Evolutionary conservation across 805 yeast species (phyloP).

Genomic region (Yamadazyma scolyti): DNA sequence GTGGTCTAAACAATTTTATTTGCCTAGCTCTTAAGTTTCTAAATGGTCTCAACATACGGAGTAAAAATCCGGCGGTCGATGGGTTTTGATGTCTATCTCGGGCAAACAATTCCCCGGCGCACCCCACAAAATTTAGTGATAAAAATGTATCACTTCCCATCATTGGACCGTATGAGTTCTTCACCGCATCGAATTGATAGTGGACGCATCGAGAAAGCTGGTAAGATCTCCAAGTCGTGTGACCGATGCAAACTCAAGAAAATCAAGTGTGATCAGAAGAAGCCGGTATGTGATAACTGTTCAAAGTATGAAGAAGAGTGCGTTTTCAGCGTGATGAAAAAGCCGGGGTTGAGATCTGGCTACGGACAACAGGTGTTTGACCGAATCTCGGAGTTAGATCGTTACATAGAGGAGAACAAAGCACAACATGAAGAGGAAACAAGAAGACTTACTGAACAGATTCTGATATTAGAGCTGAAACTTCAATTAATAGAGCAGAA

Average conservation of each 20-base stretch:
- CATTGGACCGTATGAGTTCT: background rate
- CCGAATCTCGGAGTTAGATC: conserved; percentile 8
- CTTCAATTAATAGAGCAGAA: conserved; percentile 5
- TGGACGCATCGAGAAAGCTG: background rate
- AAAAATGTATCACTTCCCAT: no score
- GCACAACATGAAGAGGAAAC: conserved; percentile 8
- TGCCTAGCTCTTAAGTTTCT: no score
- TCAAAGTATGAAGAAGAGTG: conserved; percentile 9
- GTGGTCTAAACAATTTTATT: no score
- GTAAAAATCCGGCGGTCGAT: no score
- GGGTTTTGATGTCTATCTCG: no score
- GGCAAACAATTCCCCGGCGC: no score
- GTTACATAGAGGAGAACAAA: conserved; percentile 3
- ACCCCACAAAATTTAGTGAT: no score
- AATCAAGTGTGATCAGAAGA: conserved; percentile 14
- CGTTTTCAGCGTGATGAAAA: conserved; percentile 14
- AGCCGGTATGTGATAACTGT: conserved; percentile 13
- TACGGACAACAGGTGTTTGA: conserved; percentile 16
- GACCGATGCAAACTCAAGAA: conserved; percentile 15
- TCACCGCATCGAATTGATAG: background rate
- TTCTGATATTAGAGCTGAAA: conserved; percentile 8
- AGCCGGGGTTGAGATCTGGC: conserved; percentile 16
- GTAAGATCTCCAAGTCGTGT: conserved; percentile 14
- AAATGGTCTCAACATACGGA: no score
- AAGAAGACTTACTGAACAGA: conserved; percentile 6